Evolutionary conservation across 495 filamentous ascomycete species (phyloP), one percentile per base, ranked within the genome.

Genomic region (Hypomontagnella submonticulosa): DNA sequence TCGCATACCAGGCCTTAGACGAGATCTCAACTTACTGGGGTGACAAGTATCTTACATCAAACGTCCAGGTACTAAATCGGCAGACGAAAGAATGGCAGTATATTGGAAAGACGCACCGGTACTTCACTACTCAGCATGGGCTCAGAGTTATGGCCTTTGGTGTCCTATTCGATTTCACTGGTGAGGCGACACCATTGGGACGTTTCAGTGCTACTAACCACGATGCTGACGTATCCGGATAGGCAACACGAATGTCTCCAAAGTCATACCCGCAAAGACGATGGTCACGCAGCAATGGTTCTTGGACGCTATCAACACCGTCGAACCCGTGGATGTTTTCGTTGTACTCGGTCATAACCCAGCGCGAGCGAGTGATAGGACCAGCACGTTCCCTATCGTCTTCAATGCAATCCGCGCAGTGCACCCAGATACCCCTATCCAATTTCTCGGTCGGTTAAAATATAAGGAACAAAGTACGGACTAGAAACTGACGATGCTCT

Each of bases 151-250:
- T 88, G 67, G 88, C 91, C 1, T 92, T 95, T 73, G 91, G 91
- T 34, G 92, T 95, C 57, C 79, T 95, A 12, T 95, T 91, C 66
- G 86, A 95, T 74, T 95, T 95, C 66, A 89, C 79, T 7, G 87
- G 84, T 50, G 90, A 90, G 66, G 79, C 81, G 13, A 87, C 87
- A 55, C 19, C 90, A 88, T 60, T 89, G 88, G 2, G 69, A 85
- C 12, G 83, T 90, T 12, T 83, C 16, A 19, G 15, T 52, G 19
- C 1, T 38, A 10, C 13, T 27, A 4, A 36, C 15, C 34, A 53
- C 32, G 85, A 49, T 78, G 78, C 3, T 66, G 27, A 70, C 40
- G 6, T 2, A 30, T 38, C 20, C 30, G 33, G 27, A n/a, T 49
- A 71, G 63, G 71, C 44, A 74, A 74, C 61, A 67, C 68, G 9